A percentile compares a stretch with the other conserved stretches of the same genome.
These are phyloP conservation scores for Bathelium albidoporum DNA, from an alignment of 495 filamentous ascomycete genomes.

Conservation along the genomic window DNA sequence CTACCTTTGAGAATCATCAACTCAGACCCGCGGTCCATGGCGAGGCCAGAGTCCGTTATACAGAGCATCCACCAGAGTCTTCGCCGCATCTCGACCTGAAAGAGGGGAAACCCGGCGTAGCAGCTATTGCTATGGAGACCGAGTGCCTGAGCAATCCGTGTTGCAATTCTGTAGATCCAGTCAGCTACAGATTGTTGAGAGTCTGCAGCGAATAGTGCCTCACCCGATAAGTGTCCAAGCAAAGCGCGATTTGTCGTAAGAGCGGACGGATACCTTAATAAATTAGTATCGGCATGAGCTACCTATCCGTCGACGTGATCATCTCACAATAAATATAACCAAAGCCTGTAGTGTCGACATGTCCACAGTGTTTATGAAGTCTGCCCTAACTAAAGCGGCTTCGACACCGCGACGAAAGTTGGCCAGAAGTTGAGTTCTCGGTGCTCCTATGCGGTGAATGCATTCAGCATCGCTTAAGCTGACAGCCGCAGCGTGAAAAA, in stretches of 20 bases:
- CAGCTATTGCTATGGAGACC: conserved; percentile 5
- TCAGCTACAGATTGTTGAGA: neutral
- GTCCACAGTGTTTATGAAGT: conserved; percentile 3
- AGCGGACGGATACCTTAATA: neutral
- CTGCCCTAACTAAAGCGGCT: conserved; percentile 2
- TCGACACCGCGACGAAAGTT: conserved; percentile 5
- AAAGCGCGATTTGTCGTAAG: neutral
- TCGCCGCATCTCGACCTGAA: conserved; percentile 11
- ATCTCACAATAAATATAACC: conserved; percentile 7
- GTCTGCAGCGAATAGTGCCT: neutral
- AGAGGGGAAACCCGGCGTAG: neutral
- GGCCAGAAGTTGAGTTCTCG: neutral
- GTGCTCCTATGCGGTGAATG: neutral
- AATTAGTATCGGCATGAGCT: neutral
- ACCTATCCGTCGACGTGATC: no score
- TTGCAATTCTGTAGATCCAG: neutral
- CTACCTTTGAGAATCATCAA: conserved; percentile 1
- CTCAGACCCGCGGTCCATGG: conserved; percentile 6
- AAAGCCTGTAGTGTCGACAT: conserved; percentile 6
- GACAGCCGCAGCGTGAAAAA: neutral
- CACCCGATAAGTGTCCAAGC: neutral
- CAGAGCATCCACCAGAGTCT: conserved; percentile 10
- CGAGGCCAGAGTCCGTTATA: conserved; percentile 1
- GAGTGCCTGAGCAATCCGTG: conserved; percentile 9
- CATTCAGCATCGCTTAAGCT: conserved; percentile 4